Conservation (phyloP, 2,329 filamentous ascomycete genomes). For the Penicillium decumbens region DNA sequence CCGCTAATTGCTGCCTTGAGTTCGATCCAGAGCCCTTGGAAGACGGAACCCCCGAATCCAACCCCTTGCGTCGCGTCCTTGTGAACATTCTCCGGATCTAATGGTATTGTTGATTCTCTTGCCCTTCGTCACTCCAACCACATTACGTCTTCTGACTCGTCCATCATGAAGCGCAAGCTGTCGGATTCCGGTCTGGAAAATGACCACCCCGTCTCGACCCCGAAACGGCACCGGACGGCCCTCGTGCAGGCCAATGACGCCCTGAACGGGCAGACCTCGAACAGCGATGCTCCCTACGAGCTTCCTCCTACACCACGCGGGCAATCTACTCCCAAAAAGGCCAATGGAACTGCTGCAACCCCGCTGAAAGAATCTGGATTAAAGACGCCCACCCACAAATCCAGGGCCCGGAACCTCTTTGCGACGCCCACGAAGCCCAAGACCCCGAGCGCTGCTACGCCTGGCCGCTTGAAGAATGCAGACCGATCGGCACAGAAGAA, state of each 20-base stretch:
- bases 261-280: constrained; percentile 24
- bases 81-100: constrained; percentile 27
- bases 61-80: constrained; percentile 28
- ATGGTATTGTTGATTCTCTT: constrained; percentile 32
- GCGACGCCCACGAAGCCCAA: constrained; percentile 40
- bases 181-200: constrained; percentile 34
- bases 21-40: constrained; percentile 3
- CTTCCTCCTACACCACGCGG: constrained; percentile 24
- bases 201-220: constrained; percentile 35
- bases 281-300: constrained; percentile 23
- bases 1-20: not conserved
- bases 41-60: constrained; percentile 1
- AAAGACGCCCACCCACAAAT: constrained; percentile 37
- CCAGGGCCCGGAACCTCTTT: constrained; percentile 37
- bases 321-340: constrained; percentile 34
- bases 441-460: constrained; percentile 44
- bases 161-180: constrained; percentile 42
- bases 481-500: constrained; percentile 85
- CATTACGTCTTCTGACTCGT: constrained; percentile 14
- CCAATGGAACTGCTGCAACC: constrained; percentile 24
- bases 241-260: constrained; percentile 23
- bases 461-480: constrained; percentile 63
- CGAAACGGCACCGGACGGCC: constrained; percentile 36
- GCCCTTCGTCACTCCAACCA: constrained; percentile 15
- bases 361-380: constrained; percentile 33